Evolutionary conservation across 148 eudicot species (phyloP), one percentile per base, ranked within the genome.

Genomic region (Camellia lanceoleosa): DNA sequence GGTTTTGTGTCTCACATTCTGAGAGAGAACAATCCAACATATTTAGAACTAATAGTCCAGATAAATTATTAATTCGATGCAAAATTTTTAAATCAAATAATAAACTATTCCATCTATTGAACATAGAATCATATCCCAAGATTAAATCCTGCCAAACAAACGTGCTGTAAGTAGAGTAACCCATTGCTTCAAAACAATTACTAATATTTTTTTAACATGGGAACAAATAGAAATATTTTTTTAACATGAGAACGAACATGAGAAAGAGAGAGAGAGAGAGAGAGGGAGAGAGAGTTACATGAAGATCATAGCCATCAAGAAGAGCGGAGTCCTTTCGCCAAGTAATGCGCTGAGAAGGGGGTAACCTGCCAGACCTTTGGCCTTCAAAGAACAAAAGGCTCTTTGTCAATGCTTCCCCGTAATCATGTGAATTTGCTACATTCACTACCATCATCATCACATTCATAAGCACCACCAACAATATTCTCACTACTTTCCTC

Each of bases 271-370:
- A 9, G n/a, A 11, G 42, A 65, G 68, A 23, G 68, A 23, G 42
- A 23, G 43, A 65, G 41, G 11, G 59, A 66, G 9, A 3, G 43
- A 38, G 6, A 83, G 87, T 82, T 76, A 89, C 89, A 3, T 84
- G 84, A 49, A 41, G 23, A 75, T 84, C 87, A 54, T 72, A 19
- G 54, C 94, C 92, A 79, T 91, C 94, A 0, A 1, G 69, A 67
- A 91, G 88, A 75, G 79, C 94, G 19, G 94, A 91, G 76, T 91
- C 91, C 55, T 80, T 84, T 18, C 94, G 84, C 94, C 92, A 87
- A 63, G 82, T 61, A 62, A 91, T 23, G 5, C 91, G 79, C 63
- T 91, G 91, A 55, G 84, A 69, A 4, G 89, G 62, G 2, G 91
- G 94, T 47, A 91, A 72, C 65, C 80, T 89, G 2, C 94, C 94